These are phyloP conservation scores for Sphaerosporella brunnea DNA, from an alignment of 495 filamentous ascomycete genomes.

Conservation along the genomic window DNA sequence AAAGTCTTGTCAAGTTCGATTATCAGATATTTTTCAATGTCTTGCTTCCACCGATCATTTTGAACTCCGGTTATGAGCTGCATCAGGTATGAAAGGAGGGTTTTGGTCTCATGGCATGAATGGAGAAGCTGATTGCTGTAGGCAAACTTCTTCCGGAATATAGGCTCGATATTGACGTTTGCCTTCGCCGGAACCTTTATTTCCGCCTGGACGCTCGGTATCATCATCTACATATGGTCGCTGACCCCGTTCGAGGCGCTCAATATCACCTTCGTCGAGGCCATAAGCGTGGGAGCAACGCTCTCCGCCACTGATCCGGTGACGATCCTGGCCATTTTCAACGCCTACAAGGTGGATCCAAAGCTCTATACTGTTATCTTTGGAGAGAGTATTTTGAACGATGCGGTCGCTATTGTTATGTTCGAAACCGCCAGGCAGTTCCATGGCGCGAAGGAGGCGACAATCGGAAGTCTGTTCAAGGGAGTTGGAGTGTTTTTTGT, in stretches of 20 bases:
- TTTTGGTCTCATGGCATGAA: background rate
- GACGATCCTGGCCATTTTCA: slow-evolving; percentile 96
- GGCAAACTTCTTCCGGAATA: slow-evolving; percentile 96
- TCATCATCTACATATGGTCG: slow-evolving; percentile 77
- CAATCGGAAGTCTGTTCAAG: slow-evolving; percentile 56
- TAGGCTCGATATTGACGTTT: slow-evolving; percentile 95
- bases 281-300: slow-evolving; percentile 86
- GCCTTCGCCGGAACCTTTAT: slow-evolving; percentile 96
- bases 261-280: slow-evolving; percentile 76
- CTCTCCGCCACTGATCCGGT: slow-evolving; percentile 94
- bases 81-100: slow-evolving; percentile 66
- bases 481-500: slow-evolving; percentile 86
- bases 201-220: slow-evolving; percentile 74
- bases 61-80: slow-evolving; percentile 90
- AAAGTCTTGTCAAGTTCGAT: slow-evolving; percentile 80
- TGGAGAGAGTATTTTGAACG: slow-evolving; percentile 93
- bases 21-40: slow-evolving; percentile 99
- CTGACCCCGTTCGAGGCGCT: slow-evolving; percentile 68
- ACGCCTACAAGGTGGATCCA: slow-evolving; percentile 95
- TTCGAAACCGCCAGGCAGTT: slow-evolving; percentile 95
- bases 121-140: slow-evolving; percentile 10
- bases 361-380: slow-evolving; percentile 98
- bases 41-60: slow-evolving; percentile 88
- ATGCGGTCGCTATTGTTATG: slow-evolving; percentile 93
- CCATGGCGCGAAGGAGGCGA: slow-evolving; percentile 35